These are phyloP conservation scores for Bothia castanella DNA, from an alignment of 1,284 basidiomycete genomes.

Conservation along the genomic window DNA sequence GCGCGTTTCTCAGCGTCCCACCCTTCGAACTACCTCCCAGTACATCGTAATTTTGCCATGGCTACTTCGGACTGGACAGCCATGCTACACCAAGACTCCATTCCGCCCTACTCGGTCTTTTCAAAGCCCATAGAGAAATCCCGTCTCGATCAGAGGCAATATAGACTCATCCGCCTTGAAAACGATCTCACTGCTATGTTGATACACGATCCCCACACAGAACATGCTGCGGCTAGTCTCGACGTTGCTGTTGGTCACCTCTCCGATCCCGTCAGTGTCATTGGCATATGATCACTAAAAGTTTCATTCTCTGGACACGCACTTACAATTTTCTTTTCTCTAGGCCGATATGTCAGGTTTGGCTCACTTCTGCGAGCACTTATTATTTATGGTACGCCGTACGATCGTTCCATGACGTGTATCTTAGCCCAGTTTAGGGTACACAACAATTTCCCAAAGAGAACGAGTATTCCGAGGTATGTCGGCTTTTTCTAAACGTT, in stretches of 20 bases:
- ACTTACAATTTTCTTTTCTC: background rate
- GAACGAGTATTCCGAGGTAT: constrained; percentile 86
- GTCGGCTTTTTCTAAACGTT: constrained; percentile 3
- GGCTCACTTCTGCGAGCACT: constrained; percentile 93
- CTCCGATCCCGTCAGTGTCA: constrained; percentile 81
- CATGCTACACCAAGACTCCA: constrained; percentile 21
- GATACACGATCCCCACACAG: constrained; percentile 83
- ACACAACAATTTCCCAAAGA: constrained; percentile 83
- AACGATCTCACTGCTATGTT: constrained; percentile 89
- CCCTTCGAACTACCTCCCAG: no score
- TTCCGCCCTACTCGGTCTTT: constrained; percentile 52
- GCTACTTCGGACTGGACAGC: constrained; percentile 19
- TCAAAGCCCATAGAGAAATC: constrained; percentile 71
- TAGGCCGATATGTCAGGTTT: constrained; percentile 85
- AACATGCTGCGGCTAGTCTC: constrained; percentile 94
- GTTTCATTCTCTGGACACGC: background rate
- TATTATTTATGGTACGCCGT: constrained; percentile 84
- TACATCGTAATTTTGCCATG: constrained; percentile 25
- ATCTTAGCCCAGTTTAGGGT: constrained; percentile 46
- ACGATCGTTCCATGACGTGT: background rate
- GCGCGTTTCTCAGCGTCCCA: background rate
- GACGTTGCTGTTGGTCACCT: constrained; percentile 96
- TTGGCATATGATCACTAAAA: no score
- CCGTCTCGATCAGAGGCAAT: constrained; percentile 71
- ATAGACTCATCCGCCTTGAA: constrained; percentile 78